A percentile compares a stretch with the other conserved stretches of the same genome.
Conservation (phyloP, 345 rosid species). For the Cardamine chenopodiifolia region DNA sequence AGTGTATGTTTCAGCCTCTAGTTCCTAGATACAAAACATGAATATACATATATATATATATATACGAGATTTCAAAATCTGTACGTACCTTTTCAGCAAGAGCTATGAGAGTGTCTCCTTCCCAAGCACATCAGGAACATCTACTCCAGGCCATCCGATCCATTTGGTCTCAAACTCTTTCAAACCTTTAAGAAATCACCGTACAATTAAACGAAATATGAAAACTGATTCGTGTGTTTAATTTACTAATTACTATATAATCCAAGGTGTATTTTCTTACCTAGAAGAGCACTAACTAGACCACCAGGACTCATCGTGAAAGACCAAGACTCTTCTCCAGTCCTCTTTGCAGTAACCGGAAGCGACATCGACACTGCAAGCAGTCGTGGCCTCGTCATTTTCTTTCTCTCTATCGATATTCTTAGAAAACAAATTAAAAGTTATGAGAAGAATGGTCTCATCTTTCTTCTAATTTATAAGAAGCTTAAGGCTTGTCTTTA, state of each 20-base stretch:
- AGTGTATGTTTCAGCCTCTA: background rate
- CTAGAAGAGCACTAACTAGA: slow-evolving; percentile 89
- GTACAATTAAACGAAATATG: slow-evolving; percentile 11
- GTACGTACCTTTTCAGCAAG: slow-evolving; percentile 76
- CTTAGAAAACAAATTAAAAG: background rate
- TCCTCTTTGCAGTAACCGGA: slow-evolving; percentile 90
- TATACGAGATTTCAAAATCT: background rate
- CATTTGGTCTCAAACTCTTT: slow-evolving; percentile 96
- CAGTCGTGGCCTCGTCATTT: slow-evolving; percentile 63
- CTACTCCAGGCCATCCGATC: slow-evolving; percentile 99
- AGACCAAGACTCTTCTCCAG: slow-evolving; percentile 86
- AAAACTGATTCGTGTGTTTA: background rate
- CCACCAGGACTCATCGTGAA: slow-evolving; percentile 94
- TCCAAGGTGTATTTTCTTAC: slow-evolving; percentile 45
- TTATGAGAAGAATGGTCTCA: slow-evolving; percentile 17
- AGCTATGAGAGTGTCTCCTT: slow-evolving; percentile 79
- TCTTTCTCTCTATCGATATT: slow-evolving; percentile 1
- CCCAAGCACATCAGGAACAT: slow-evolving; percentile 88
- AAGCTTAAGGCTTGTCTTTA: background rate
- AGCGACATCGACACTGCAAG: slow-evolving; percentile 92
- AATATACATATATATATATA: background rate
- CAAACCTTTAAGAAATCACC: slow-evolving; percentile 58
- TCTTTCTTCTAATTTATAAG: slow-evolving; percentile 33
- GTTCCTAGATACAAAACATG: background rate
- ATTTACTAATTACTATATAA: background rate